A percentile compares a stretch with the other conserved stretches of the same genome.
These are phyloP conservation scores for Hemileccinum rubropunctum DNA, from an alignment of 768 basidiomycete species.

Conservation along the genomic window DNA sequence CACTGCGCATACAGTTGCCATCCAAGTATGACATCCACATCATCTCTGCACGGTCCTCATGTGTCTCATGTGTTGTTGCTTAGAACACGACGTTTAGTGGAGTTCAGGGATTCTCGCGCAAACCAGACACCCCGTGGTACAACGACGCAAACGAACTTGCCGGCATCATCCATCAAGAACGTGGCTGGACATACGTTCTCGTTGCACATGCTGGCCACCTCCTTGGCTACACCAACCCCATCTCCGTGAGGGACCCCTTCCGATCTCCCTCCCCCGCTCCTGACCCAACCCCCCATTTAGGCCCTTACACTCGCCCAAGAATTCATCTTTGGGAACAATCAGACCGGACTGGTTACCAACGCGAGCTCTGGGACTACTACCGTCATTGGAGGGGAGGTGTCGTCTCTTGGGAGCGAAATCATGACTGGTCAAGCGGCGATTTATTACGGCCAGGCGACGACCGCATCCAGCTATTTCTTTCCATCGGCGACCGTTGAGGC, in stretches of 20 bases:
- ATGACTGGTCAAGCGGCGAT: slow-evolving; percentile 55
- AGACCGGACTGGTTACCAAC: slow-evolving; percentile 51
- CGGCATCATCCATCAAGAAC: slow-evolving; percentile 72
- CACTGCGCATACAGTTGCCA: slow-evolving; percentile 40
- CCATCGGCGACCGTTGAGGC: slow-evolving; percentile 55
- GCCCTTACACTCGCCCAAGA: slow-evolving; percentile 59
- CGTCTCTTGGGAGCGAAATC: slow-evolving; percentile 43
- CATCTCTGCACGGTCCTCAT: background rate
- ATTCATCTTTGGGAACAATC: slow-evolving; percentile 64
- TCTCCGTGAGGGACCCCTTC: slow-evolving; percentile 36
- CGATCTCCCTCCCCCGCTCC: slow-evolving; percentile 8
- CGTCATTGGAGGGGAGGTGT: slow-evolving; percentile 49
- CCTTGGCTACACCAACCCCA: slow-evolving; percentile 32
- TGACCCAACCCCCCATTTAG: slow-evolving; percentile 30
- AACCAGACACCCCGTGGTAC: slow-evolving; percentile 65
- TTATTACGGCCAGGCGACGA: slow-evolving; percentile 47
- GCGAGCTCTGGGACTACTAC: slow-evolving; percentile 24
- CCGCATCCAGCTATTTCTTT: slow-evolving; percentile 50
- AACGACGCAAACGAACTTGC: slow-evolving; percentile 55
- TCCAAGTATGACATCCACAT: slow-evolving; percentile 39
- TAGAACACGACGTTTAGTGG: slow-evolving; percentile 83
- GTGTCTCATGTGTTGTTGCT: background rate
- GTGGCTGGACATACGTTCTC: slow-evolving; percentile 51
- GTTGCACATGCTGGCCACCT: slow-evolving; percentile 39
- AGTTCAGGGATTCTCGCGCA: slow-evolving; percentile 67